Percentiles rank a stretch among this genome's conserved stretches.
phyloP scores from a whole-genome alignment of 768 basidiomycete species.

The Cyclocybe cylindracea region DNA sequence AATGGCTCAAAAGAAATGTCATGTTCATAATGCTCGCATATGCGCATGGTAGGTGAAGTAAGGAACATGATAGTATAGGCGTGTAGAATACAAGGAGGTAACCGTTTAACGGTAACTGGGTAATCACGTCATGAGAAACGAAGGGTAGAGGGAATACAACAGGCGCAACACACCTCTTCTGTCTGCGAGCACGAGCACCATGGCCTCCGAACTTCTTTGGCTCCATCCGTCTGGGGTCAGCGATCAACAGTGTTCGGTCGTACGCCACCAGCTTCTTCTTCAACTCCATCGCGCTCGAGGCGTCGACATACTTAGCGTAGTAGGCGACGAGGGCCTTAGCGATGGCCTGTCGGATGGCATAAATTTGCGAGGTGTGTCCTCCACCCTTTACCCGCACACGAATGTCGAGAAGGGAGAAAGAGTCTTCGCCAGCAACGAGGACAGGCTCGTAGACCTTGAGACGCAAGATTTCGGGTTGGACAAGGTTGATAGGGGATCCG shows the following conservation, averaged over 20 bases:
- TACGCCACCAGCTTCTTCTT: conserved; percentile 98
- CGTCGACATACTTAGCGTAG: conserved; percentile 98
- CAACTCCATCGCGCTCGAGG: conserved; percentile 94
- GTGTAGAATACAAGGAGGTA: conserved; percentile 35
- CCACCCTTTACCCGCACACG: conserved; percentile 98
- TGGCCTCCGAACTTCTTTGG: conserved; percentile 99
- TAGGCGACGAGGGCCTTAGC: conserved; percentile 97
- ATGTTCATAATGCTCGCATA: conserved; percentile 33
- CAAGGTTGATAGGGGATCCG: conserved; percentile 93
- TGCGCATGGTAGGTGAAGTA: conserved; percentile 34
- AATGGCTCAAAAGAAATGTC: not conserved
- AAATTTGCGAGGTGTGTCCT: conserved; percentile 98
- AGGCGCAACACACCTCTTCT: conserved; percentile 74
- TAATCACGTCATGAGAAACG: conserved; percentile 5
- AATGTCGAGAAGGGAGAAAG: conserved; percentile 88
- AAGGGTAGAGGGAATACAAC: conserved; percentile 3
- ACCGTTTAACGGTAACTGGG: conserved; percentile 76
- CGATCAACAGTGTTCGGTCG: conserved; percentile 88
- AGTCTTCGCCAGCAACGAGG: conserved; percentile 89
- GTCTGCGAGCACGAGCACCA: conserved; percentile 97
- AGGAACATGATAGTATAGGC: conserved; percentile 46
- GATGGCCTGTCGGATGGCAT: conserved; percentile 98
- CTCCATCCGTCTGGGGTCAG: conserved; percentile 96
- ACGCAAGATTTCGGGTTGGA: conserved; percentile 93
- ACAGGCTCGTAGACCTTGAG: conserved; percentile 98